Base-by-base conservation (phyloP, 768 basidiomycete species). In the Boletus coccyginus region DNA sequence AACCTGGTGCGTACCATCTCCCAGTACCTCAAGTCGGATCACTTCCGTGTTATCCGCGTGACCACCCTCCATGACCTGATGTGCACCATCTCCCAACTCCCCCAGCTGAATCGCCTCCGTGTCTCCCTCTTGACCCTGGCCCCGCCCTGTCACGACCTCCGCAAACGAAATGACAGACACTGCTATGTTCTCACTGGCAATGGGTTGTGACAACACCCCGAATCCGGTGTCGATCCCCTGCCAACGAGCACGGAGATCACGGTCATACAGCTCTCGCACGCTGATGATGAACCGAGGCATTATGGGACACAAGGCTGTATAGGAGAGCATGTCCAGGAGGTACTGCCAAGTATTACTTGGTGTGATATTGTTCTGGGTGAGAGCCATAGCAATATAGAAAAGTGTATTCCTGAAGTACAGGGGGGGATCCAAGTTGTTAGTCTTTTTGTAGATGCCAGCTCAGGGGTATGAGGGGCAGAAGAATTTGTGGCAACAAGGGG, bases 261-360 rank as follows among this genome's bases (percentile, higher is more conserved):
- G 38, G 16, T n/a, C 38, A 39, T 39, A 39, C 38, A 39, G 17
- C 17, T 39, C 38, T 39, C 38, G 17, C 17, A 39, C 17, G 38
- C 38, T 39, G 17, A 39, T 39, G 17, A 39, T 39, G 39, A 39
- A 39, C 17, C n/a, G 39, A 11, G 39, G 39, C 38, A 39, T 39
- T 3, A 39, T 39, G 8, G 38, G 17, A 8, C 17, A 39, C 17
- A 39, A 7, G 7, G 17, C 17, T 7, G 17, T 9, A 9, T 17
- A 17, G 9, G 2, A 4, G 0, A 39, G 5, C 7, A 17, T 3
- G 38, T 8, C 9, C 38, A 39, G 9, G 39, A 39, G 5, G 17
- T n/a, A 4, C n/a, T 5, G 5, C 2, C 5, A n/a, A n/a, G 17
- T n/a, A 10, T 2, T 5, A 10, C n/a, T 11, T 2, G 5, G 9